These are phyloP conservation scores for Gossypium armourianum DNA, from an alignment of 441 rosid species.

Conservation along the genomic window DNA sequence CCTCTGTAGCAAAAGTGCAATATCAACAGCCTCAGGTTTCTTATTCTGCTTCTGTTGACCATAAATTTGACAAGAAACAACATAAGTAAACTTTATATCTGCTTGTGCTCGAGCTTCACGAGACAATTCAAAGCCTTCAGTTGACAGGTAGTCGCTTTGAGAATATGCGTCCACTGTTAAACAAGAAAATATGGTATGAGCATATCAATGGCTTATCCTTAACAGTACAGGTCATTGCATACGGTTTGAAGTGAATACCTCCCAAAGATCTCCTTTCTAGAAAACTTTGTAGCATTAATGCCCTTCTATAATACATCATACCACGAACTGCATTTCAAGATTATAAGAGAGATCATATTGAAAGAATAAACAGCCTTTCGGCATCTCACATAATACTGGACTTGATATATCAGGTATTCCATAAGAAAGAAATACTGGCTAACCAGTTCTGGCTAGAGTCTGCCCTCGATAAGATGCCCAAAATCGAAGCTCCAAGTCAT, in stretches of 20 bases:
- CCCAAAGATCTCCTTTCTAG: conserved; percentile 64
- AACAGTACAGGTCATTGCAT: conserved; percentile 5
- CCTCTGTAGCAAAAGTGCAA: conserved; percentile 81
- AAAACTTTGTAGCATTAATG: conserved; percentile 86
- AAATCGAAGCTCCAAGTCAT: conserved; percentile 89
- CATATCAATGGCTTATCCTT: conserved; percentile 2
- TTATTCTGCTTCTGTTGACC: conserved; percentile 89
- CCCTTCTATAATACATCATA: conserved; percentile 98
- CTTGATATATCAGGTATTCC: not conserved
- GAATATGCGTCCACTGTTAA: conserved; percentile 45
- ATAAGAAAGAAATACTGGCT: conserved; percentile 17
- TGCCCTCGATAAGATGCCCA: conserved; percentile 97
- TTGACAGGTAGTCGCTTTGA: conserved; percentile 30
- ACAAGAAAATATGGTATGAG: conserved; percentile 18
- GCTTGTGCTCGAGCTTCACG: conserved; percentile 86
- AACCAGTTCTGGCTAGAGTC: conserved; percentile 89
- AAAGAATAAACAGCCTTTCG: conserved; percentile 5
- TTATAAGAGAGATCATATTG: conserved; percentile 7
- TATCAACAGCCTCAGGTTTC: conserved; percentile 79
- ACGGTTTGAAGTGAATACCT: conserved; percentile 35
- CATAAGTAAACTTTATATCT: conserved; percentile 87
- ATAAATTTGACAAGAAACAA: conserved; percentile 91
- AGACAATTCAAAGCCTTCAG: conserved; percentile 65
- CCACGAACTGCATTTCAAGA: conserved; percentile 68
- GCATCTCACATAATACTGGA: conserved; percentile 10